Conservation (phyloP, 768 basidiomycete species). For the Phanerodontia chrysosporium region DNA sequence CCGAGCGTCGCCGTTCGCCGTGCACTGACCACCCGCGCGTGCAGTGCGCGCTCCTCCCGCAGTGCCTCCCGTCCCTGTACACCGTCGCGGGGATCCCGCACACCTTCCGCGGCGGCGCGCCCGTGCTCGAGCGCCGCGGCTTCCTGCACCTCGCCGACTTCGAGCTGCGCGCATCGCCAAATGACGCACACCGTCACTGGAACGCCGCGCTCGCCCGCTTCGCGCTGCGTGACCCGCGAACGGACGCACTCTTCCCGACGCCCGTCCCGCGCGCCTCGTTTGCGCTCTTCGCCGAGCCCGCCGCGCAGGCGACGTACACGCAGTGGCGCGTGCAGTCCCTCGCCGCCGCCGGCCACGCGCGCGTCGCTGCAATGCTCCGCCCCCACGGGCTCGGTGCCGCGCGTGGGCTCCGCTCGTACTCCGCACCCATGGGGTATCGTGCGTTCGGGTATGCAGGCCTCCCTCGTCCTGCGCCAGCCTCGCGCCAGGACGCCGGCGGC, state of each 20-base stretch:
- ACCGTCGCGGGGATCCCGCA: background rate
- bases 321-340: background rate
- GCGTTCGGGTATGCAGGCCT: background rate
- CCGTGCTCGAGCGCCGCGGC: conserved; percentile 2
- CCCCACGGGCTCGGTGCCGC: background rate
- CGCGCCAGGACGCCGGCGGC: too few species aligned
- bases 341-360: background rate
- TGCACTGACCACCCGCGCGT: background rate
- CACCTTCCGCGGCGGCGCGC: background rate
- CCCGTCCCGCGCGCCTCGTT: conserved; percentile 1
- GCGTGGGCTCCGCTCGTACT: background rate
- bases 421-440: too few species aligned
- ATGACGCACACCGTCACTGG: background rate
- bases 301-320: background rate
- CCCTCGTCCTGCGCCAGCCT: too few species aligned
- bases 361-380: background rate
- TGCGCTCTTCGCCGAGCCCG: background rate
- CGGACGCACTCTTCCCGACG: background rate
- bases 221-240: background rate
- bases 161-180: background rate
- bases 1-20: background rate
- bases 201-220: background rate
- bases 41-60: background rate
- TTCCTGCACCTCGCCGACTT: conserved; percentile 5
- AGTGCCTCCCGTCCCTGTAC: background rate